A percentile compares a stretch with the other conserved stretches of the same genome.
phyloP scores from a whole-genome alignment of 1,284 basidiomycete genomes.

The Xerocomus amazonicus region DNA sequence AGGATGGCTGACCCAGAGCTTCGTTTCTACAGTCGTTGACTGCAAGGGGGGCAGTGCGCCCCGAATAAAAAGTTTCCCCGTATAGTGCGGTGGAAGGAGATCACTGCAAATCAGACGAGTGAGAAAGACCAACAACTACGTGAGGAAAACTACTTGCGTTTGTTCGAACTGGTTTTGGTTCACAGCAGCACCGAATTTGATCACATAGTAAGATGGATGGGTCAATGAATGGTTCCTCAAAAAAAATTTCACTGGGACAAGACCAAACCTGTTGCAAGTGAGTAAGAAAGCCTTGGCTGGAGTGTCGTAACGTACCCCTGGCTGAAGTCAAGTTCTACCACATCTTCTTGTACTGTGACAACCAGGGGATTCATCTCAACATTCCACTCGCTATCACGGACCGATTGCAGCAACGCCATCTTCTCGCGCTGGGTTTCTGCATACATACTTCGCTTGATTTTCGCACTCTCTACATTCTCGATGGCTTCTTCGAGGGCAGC shows the following conservation, averaged over 20 bases:
- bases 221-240: slow-evolving; percentile 71
- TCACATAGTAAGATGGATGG: slow-evolving; percentile 47
- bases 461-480: slow-evolving; percentile 55
- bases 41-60: slow-evolving; percentile 52
- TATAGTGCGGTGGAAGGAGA: slow-evolving; percentile 49
- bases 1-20: slow-evolving; percentile 56
- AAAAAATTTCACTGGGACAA: slow-evolving; percentile 51
- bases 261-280: slow-evolving; percentile 48
- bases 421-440: slow-evolving; percentile 81
- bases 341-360: slow-evolving; percentile 42
- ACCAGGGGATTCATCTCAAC: slow-evolving; percentile 71
- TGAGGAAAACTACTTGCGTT: slow-evolving; percentile 35
- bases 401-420: slow-evolving; percentile 58
- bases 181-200: slow-evolving; percentile 39
- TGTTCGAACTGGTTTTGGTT: slow-evolving; percentile 25
- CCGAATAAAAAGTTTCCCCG: slow-evolving; percentile 58
- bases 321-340: slow-evolving; percentile 60
- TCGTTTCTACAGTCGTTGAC: slow-evolving; percentile 41
- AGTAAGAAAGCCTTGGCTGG: slow-evolving; percentile 4
- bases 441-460: slow-evolving; percentile 79
- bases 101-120: slow-evolving; percentile 30
- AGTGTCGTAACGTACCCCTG: slow-evolving; percentile 46
- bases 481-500: slow-evolving; percentile 57
- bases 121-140: neutral
- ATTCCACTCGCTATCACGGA: slow-evolving; percentile 75